Evolutionary conservation across 192 early-diverging fungal species (phyloP), one percentile per base, ranked within the genome.

Genomic region (Umbelopsis isabellina): DNA sequence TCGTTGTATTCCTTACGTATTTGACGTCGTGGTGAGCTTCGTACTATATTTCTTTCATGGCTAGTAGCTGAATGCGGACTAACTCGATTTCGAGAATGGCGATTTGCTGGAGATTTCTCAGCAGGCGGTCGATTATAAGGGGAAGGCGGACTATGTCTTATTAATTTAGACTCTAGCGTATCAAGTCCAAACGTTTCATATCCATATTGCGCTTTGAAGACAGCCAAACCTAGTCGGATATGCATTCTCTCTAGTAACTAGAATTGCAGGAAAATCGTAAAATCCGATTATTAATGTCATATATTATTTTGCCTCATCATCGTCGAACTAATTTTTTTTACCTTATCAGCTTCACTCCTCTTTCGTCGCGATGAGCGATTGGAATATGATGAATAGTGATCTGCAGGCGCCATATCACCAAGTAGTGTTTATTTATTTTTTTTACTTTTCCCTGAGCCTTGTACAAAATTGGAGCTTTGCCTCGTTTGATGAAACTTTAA

Each of bases 111-210:
- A 52, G 37, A 41, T 41, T 41, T 41, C 37, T 41, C 37, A 41
- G 37, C 37, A 41, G 37, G 37, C 37, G 1, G 7, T 41, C 37
- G 37, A 41, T 41, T 61, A 30, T 61, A 61, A 35, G 55, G 55
- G 33, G 55, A 61, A 61, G 33, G 55, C 25, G 27, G 30, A 35
- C 30, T 27, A 61, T 61, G 55, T 61, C 55, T 25, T 2, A 61
- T 61, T 61, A 61, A 61, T 61, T 61, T 61, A 61, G 55, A 61
- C 55, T 61, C 55, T 61, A 61, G 55, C 12, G 55, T 61, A 33
- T 61, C 55, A 15, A 61, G 30, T 16, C 27, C 55, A 61, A 25
- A 61, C 27, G 55, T 61, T 61, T 61, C 55, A 61, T 61, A 61
- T 61, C 55, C 55, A 61, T 61, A 61, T 61, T 61, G 55, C 30